phyloP scores from a whole-genome alignment of 2,329 filamentous ascomycete species.

The Verticillium isaacii region DNA sequence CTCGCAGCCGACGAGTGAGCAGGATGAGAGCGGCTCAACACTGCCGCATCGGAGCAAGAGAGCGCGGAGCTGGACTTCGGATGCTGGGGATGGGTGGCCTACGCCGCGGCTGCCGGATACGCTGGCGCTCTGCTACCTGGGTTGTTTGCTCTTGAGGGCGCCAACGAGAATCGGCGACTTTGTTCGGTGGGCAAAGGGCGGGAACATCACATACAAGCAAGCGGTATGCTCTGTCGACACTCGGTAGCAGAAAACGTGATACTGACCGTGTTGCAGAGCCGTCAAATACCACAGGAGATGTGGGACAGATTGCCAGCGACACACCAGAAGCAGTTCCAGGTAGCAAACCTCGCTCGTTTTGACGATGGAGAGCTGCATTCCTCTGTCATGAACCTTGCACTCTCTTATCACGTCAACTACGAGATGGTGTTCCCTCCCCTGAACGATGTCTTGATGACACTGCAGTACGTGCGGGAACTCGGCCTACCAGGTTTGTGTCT shows the following conservation, averaged over 20 bases:
- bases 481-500: slow-evolving; percentile 62
- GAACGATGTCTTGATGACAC: slow-evolving; percentile 64
- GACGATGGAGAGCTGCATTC: slow-evolving; percentile 58
- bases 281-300: slow-evolving; percentile 59
- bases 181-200: slow-evolving; percentile 59
- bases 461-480: slow-evolving; percentile 66
- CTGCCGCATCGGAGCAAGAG: slow-evolving; percentile 21
- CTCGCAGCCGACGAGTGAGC: slow-evolving; percentile 25
- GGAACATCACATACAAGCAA: slow-evolving; percentile 67
- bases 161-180: slow-evolving; percentile 75
- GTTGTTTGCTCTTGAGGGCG: slow-evolving; percentile 66
- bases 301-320: slow-evolving; percentile 56
- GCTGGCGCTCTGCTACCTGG: slow-evolving; percentile 75
- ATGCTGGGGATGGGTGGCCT: slow-evolving; percentile 42
- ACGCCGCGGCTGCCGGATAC: slow-evolving; percentile 70
- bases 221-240: slow-evolving; percentile 38
- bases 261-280: slow-evolving; percentile 33
- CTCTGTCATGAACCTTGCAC: slow-evolving; percentile 55
- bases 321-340: slow-evolving; percentile 57
- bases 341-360: slow-evolving; percentile 33
- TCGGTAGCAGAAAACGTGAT: background rate
- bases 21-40: slow-evolving; percentile 14
- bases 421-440: slow-evolving; percentile 67
- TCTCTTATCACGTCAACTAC: slow-evolving; percentile 63
- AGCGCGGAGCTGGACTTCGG: slow-evolving; percentile 38